Base-by-base conservation (phyloP, 352 stramenopile genomes). In the Blastocystis hominis region DNA sequence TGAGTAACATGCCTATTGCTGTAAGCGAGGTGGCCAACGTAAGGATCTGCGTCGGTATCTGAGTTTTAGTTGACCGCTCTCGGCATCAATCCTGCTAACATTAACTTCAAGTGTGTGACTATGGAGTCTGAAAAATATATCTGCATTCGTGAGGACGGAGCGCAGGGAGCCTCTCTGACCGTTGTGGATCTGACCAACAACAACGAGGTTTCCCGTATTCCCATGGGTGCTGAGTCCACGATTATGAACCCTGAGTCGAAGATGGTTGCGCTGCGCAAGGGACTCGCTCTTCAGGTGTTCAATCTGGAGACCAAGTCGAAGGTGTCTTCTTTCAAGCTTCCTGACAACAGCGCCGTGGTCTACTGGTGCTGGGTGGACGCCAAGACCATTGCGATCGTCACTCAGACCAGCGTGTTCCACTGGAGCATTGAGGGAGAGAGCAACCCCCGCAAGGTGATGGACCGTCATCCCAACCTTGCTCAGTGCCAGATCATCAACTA, bases 401-500 rank as follows among this genome's bases (percentile, higher is more conserved):
- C 97, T 38, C 92, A 92, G 5, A 95, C 94, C 15, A 92, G 93
- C 0, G 97, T 99, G 24, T 99, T 95, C 91, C 97, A 99, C 90
- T 99, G 96, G 97, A 94, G 92, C 53, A 94, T 98, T 62, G 95
- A 98, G 79, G 92, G 91, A 9, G 79, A 90, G 63, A 66, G 46
- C 72, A 72, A 94, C 46, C 96, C 97, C 5, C 90, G 91, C 20
- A 99, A 99, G 92, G 91, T 98, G 24, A 99, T 99, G 90, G 96
- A 99, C 91, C 94, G 97, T 72, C 95, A 98, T 89, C 91, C 93
- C 15, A 97, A 92, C 75, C 90, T 99, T 17, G 92, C 92, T 46
- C 95, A 95, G 78, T 97, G 93, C 59, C 96, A 99, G 90, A 98
- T 99, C 89, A 99, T 99, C 91, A 98, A 97, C 90, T 99, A 99